Evolutionary conservation across 331 rosid genomes (phyloP).

Genomic region (Prunus yedoensis): DNA sequence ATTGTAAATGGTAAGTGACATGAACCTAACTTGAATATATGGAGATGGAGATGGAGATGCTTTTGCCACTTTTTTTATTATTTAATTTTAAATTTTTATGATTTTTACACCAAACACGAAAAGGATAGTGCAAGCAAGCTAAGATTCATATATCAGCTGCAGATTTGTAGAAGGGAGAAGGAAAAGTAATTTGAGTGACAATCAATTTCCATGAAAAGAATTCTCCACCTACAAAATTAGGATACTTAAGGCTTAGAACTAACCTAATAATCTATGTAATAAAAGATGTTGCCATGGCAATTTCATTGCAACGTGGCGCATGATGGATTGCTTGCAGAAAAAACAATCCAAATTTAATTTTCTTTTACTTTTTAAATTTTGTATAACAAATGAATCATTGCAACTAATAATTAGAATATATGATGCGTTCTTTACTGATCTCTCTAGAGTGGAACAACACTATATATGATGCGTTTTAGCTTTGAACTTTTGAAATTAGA

Average conservation of each 20-base stretch:
- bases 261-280: not conserved
- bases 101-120: not conserved
- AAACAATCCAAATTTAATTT: not conserved
- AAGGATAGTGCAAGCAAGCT: not conserved
- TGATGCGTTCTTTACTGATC: not conserved
- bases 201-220: not conserved
- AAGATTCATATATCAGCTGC: not conserved
- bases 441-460: not conserved
- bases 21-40: not conserved
- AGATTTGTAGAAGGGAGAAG: not conserved
- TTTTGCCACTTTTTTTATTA: not conserved
- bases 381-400: not conserved
- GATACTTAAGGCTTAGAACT: not conserved
- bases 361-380: not conserved
- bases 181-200: not conserved
- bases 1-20: not conserved
- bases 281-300: too few relatives aligned
- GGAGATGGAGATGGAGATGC: not conserved
- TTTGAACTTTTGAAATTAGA: not conserved
- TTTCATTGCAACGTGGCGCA: not conserved
- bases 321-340: not conserved
- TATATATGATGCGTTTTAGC: not conserved
- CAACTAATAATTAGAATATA: not conserved
- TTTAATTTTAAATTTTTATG: too few relatives aligned
- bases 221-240: not conserved